Evolutionary conservation across 2,329 filamentous ascomycete genomes (phyloP).

Genomic region (Aspergillus tanneri): DNA sequence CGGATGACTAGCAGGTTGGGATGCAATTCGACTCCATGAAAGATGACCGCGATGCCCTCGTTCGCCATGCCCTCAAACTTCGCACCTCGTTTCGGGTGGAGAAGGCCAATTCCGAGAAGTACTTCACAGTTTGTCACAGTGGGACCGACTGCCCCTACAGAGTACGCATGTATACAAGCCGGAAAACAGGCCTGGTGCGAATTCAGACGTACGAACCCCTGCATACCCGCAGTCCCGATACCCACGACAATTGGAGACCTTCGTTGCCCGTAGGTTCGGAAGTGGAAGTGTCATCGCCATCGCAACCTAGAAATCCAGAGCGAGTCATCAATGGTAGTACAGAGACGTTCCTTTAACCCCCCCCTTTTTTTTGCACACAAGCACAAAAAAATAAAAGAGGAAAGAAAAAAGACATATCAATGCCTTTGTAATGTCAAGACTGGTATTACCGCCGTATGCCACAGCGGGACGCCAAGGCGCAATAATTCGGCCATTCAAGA

Average conservation of each 20-base stretch:
- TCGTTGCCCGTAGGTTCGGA: not conserved
- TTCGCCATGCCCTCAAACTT: not conserved
- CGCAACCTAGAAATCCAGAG: not conserved
- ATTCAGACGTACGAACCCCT: not conserved
- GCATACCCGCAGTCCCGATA: slow-evolving; percentile 1
- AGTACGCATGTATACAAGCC: not conserved
- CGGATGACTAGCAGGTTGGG: not conserved
- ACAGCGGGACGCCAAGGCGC: not conserved
- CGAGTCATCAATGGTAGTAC: not conserved
- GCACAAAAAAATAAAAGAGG: not conserved
- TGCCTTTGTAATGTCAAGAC: too few species aligned
- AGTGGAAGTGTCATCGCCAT: not conserved
- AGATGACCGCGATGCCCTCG: slow-evolving; percentile 1
- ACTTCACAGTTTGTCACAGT: slow-evolving; percentile 1
- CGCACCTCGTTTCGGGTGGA: not conserved
- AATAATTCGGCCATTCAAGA: not conserved
- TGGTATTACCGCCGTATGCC: not conserved
- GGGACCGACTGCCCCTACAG: not conserved
- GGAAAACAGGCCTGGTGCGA: not conserved
- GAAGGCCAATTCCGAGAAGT: slow-evolving; percentile 1
- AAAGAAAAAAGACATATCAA: not conserved
- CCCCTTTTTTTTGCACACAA: not conserved
- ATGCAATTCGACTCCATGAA: slow-evolving; percentile 1
- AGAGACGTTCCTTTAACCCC: not conserved
- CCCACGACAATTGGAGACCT: not conserved